Base-by-base conservation (phyloP, 306 rosid genomes). In the Vachellia collinsii region DNA sequence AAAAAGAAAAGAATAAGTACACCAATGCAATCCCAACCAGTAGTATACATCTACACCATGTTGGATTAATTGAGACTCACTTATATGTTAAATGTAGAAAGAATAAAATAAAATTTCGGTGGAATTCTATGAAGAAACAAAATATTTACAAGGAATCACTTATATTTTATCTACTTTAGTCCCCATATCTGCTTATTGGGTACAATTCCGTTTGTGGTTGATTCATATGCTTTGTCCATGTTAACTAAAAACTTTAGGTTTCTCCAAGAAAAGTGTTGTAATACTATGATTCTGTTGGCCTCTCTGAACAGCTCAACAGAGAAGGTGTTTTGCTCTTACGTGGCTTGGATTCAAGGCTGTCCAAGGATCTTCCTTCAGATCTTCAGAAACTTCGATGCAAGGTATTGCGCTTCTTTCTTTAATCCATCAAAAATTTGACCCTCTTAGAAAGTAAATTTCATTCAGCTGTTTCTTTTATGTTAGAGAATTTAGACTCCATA, bases 311-410 rank as follows among this genome's bases (percentile, higher is more conserved):
- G 99, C 68, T 95, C 70, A 95, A 87, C 77, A 91, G 96, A 84
- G 99, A 93, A 82, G 99, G 98, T 22, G 99, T 95, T 46, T 73
- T 95, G 81, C 96, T 95, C 36, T 83, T 95, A 38, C 94, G 99
- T 4, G 89, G 99, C 47, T 82, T 95, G 89, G 99, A 95, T 85
- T 93, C 99, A 8, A 90, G 96, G 82, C 89, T 95, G 54, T 82
- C 99, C 4, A 95, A 93, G 87, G 99, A 93, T 86, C 97, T 95
- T 86, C 97, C 99, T 67, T 79, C 97, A 64, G 97, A 95, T 88
- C 99, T 95, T 75, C 99, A 93, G 86, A 95, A 90, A 86, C 99
- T 95, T 77, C 88, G 98, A 66, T 95, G 98, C 97, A 95, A 95
- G 96, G 98, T 95, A 90, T 66, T 51, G 44, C 39, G 5, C 17